Evolutionary conservation across 2,329 filamentous ascomycete genomes (phyloP).

Genomic region (Lachnellula cervina): DNA sequence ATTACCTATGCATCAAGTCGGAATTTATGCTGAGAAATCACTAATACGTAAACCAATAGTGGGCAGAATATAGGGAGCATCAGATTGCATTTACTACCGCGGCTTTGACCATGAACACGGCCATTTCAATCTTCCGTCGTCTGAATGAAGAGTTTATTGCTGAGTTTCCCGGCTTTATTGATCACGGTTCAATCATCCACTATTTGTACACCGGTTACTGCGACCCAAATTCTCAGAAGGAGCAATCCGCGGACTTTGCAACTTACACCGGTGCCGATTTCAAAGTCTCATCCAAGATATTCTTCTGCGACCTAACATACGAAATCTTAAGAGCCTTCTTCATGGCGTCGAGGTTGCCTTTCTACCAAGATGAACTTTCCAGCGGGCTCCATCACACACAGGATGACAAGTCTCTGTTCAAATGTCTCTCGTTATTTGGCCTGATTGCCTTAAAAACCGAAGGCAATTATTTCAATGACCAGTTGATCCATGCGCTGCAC

Average conservation of each 20-base stretch:
- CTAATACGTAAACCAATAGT: too few species aligned
- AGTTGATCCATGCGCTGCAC: not conserved
- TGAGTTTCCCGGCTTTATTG: not conserved
- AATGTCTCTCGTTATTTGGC: not conserved
- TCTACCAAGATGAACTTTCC: not conserved
- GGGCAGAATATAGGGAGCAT: too few species aligned
- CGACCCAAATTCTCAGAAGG: not conserved
- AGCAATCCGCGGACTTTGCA: not conserved
- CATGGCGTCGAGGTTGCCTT: not conserved
- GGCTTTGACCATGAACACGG: not conserved
- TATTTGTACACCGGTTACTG: not conserved
- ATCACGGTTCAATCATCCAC: not conserved
- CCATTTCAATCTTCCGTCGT: not conserved
- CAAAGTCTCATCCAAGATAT: not conserved
- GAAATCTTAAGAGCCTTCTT: not conserved
- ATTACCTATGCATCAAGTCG: too few species aligned
- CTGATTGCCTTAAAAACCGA: not conserved
- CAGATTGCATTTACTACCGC: not conserved
- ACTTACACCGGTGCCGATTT: not conserved
- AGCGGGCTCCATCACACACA: not conserved
- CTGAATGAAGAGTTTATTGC: not conserved
- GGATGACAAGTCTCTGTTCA: not conserved
- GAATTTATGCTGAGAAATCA: too few species aligned
- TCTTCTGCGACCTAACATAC: not conserved
- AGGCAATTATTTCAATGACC: not conserved